A percentile compares a stretch with the other conserved stretches of the same genome.
phyloP scores from a whole-genome alignment of 371 early-diverging fungal species.

The Enterospora canceri region DNA sequence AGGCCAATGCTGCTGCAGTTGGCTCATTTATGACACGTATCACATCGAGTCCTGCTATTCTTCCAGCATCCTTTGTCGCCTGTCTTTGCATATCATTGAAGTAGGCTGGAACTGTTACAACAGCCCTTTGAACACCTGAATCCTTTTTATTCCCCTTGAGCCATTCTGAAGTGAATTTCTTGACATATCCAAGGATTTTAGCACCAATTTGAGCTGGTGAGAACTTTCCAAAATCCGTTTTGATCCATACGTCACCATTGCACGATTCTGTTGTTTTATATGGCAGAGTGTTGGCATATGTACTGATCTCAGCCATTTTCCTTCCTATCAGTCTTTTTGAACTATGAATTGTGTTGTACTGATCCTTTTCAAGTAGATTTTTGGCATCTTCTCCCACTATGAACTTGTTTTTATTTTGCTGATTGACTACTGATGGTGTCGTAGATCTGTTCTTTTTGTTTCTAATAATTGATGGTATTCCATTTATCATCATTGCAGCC shows the following conservation, averaged over 20 bases:
- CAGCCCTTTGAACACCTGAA: constrained; percentile 66
- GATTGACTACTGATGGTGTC: constrained; percentile 76
- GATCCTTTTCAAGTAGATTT: constrained; percentile 73
- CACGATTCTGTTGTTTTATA: constrained; percentile 73
- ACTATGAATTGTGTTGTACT: constrained; percentile 78
- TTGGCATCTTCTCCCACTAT: constrained; percentile 84
- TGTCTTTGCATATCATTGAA: constrained; percentile 90
- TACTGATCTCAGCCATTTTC: constrained; percentile 72
- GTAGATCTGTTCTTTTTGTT: constrained; percentile 85
- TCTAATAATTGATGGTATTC: constrained; percentile 80
- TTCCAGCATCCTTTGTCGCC: constrained; percentile 92
- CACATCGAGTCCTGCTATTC: constrained; percentile 82
- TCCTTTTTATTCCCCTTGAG: constrained; percentile 60
- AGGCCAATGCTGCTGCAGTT: constrained; percentile 92
- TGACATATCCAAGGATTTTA: constrained; percentile 80
- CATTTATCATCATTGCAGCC: constrained; percentile 87
- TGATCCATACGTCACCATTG: constrained; percentile 93
- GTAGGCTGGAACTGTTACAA: constrained; percentile 83
- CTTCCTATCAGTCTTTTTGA: constrained; percentile 88
- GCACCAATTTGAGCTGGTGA: constrained; percentile 84
- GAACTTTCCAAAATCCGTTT: constrained; percentile 73
- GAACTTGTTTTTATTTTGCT: constrained; percentile 58
- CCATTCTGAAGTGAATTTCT: constrained; percentile 75
- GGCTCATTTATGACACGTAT: constrained; percentile 95
- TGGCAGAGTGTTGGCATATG: constrained; percentile 71